Percentiles rank a stretch among this genome's conserved stretches.
phyloP scores from a whole-genome alignment of 768 basidiomycete species.

The Tylopilus subfusipes region DNA sequence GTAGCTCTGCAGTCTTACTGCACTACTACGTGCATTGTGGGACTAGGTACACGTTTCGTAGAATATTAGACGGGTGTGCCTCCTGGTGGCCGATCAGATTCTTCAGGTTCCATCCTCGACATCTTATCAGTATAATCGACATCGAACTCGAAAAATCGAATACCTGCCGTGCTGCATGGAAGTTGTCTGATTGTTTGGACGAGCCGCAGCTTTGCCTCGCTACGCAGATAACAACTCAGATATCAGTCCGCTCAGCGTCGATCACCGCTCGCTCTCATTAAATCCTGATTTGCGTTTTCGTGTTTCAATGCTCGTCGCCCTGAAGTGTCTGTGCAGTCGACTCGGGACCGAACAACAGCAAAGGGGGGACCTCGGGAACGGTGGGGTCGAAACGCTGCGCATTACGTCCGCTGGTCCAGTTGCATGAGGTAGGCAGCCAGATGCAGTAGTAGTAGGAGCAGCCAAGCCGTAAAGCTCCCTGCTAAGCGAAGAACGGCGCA shows the following conservation, averaged over 20 bases:
- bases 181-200: neutral
- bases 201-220: neutral
- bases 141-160: neutral
- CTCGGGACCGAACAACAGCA: constrained; percentile 6
- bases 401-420: neutral
- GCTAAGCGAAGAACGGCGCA: neutral
- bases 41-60: neutral
- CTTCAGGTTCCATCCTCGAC: neutral
- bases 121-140: neutral
- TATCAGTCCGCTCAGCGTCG: constrained; percentile 13
- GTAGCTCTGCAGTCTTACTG: neutral
- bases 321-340: neutral
- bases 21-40: neutral
- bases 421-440: neutral
- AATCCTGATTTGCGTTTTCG: constrained; percentile 6
- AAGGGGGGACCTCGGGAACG: neutral
- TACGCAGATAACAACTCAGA: neutral
- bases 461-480: neutral
- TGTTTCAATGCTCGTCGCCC: constrained; percentile 1
- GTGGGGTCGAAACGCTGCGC: neutral
- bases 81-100: neutral
- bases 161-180: neutral
- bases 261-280: constrained; percentile 5
- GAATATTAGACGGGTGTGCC: neutral
- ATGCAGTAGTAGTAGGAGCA: neutral